A percentile compares a stretch with the other conserved stretches of the same genome.
Conservation (phyloP, 495 filamentous ascomycete species). For the Talaromyces liani region DNA sequence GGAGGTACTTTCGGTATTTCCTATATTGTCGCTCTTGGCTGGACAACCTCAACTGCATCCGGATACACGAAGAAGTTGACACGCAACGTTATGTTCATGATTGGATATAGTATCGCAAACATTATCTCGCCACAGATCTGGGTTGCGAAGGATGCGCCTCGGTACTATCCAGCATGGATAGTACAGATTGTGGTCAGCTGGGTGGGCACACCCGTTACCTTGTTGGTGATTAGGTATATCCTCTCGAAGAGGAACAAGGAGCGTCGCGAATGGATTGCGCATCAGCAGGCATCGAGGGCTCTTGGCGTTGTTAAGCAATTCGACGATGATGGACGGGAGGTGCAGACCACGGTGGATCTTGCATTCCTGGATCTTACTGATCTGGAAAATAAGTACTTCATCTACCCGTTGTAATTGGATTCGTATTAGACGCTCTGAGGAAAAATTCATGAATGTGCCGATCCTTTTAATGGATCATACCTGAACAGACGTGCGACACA, state of each 20-base stretch:
- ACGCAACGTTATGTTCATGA: conserved; percentile 18
- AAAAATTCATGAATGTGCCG: too few species aligned
- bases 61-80: conserved; percentile 20
- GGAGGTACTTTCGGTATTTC: conserved; percentile 16
- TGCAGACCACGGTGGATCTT: conserved; percentile 15
- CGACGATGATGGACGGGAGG: conserved; percentile 13
- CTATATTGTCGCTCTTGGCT: conserved; percentile 21
- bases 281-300: conserved; percentile 8
- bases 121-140: conserved; percentile 20
- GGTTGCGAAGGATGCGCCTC: conserved; percentile 12
- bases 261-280: conserved; percentile 11
- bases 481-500: too few species aligned
- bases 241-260: conserved; percentile 13
- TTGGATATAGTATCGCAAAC: conserved; percentile 16
- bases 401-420: conserved; percentile 14
- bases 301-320: conserved; percentile 13
- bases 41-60: conserved; percentile 15
- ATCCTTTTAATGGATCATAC: too few species aligned
- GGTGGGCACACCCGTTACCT: conserved; percentile 15
- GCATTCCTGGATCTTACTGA: conserved; percentile 21
- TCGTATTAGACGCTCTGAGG: too few species aligned
- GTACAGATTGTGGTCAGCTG: conserved; percentile 19
- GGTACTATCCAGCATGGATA: conserved; percentile 20
- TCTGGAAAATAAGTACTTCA: conserved; percentile 19
- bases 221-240: conserved; percentile 16